Percentiles rank a stretch among this genome's conserved stretches.
Conservation (phyloP, 108 stramenopile species). For the Hondaea fermentalgiana region DNA sequence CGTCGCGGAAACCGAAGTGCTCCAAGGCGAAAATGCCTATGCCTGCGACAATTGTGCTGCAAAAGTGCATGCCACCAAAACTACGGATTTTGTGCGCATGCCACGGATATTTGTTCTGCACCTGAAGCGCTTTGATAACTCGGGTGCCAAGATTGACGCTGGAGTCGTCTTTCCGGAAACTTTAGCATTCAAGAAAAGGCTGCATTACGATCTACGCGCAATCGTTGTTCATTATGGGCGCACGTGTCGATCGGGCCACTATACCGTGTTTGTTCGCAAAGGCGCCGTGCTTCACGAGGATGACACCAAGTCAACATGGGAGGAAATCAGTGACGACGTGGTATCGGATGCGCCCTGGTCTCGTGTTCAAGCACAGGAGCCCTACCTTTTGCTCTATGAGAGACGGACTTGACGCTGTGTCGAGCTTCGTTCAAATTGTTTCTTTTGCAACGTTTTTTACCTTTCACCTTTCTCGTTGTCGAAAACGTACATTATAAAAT, state of each 20-base stretch:
- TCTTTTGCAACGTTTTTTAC: too few species aligned
- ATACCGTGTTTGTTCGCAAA: not conserved
- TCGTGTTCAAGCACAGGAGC: not conserved
- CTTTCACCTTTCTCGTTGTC: too few species aligned
- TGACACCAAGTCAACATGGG: not conserved
- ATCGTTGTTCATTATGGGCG: not conserved
- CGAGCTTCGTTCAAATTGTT: too few species aligned
- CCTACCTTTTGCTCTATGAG: not conserved
- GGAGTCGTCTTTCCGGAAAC: not conserved
- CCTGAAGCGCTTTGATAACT: not conserved
- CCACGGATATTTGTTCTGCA: not conserved
- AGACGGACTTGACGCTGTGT: not conserved
- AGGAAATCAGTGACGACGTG: not conserved
- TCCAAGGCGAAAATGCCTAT: not conserved
- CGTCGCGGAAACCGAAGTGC: not conserved
- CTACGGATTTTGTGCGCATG: not conserved
- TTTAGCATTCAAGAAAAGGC: not conserved
- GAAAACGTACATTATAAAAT: too few species aligned
- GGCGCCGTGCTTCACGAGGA: not conserved
- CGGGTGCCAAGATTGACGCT: not conserved
- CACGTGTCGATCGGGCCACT: not conserved
- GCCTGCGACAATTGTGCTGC: not conserved
- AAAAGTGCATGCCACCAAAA: not conserved
- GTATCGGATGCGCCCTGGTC: not conserved
- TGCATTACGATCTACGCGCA: not conserved